phyloP scores from a whole-genome alignment of 441 rosid species.

The Macaranga tanarius region DNA sequence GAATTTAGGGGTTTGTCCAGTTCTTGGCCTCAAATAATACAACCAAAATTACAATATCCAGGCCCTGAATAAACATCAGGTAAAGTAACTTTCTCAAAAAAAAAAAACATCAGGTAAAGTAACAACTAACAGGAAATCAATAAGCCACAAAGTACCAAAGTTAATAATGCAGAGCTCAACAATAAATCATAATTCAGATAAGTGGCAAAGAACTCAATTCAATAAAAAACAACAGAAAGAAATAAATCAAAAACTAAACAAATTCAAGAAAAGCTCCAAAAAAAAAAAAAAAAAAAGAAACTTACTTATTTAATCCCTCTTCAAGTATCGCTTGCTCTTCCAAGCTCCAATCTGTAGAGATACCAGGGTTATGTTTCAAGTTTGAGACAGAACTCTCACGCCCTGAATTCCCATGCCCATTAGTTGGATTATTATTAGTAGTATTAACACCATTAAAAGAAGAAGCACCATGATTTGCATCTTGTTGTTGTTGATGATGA shows the following conservation, averaged over 20 bases:
- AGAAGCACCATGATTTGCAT: constrained; percentile 36
- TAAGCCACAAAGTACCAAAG: neutral
- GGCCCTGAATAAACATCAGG: neutral
- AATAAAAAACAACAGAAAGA: constrained; percentile 14
- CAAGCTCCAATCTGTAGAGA: constrained; percentile 52
- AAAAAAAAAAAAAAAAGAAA: neutral
- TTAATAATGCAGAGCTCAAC: constrained; percentile 1
- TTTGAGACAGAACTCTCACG: constrained; percentile 31
- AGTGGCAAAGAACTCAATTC: constrained; percentile 1
- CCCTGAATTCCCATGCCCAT: constrained; percentile 35
- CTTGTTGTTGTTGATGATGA: constrained; percentile 44
- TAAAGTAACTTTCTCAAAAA: no score
- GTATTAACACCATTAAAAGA: constrained; percentile 34
- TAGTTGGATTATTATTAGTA: constrained; percentile 19
- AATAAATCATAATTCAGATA: neutral
- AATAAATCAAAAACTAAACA: neutral
- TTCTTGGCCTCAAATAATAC: neutral
- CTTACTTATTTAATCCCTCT: constrained; percentile 51
- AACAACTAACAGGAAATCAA: neutral
- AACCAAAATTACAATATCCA: neutral
- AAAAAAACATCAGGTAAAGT: neutral
- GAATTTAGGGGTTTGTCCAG: neutral
- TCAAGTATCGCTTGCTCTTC: constrained; percentile 63
- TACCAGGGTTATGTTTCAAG: constrained; percentile 58
- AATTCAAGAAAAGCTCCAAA: constrained; percentile 1